phyloP scores from a whole-genome alignment of 768 basidiomycete genomes.

The Boletus edulis region DNA sequence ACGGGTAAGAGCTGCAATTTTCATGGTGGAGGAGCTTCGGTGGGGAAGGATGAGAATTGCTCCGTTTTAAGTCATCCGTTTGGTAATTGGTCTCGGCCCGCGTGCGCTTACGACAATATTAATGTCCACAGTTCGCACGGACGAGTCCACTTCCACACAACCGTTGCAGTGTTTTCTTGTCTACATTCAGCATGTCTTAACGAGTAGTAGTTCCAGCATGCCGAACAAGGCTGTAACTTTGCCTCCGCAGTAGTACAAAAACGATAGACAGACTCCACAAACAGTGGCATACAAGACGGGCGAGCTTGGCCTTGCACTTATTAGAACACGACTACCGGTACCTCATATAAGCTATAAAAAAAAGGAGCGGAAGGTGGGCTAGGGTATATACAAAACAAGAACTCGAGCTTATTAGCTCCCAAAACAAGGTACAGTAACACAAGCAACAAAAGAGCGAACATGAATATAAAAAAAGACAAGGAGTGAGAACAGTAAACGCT shows the following conservation, averaged over 20 bases:
- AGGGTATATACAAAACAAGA: slow-evolving; percentile 33
- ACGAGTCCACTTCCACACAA: no score
- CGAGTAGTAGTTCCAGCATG: no score
- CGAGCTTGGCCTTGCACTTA: slow-evolving; percentile 11
- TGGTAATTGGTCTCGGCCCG: slow-evolving; percentile 5
- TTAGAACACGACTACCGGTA: slow-evolving; percentile 28
- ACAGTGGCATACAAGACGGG: background rate
- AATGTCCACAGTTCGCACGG: no score
- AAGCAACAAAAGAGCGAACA: slow-evolving; percentile 23
- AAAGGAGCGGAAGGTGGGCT: slow-evolving; percentile 16
- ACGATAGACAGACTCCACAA: background rate
- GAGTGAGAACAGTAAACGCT: slow-evolving; percentile 20
- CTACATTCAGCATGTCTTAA: no score
- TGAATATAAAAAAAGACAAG: slow-evolving; percentile 1
- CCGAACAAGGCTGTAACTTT: no score
- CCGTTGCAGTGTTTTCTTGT: no score
- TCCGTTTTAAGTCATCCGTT: slow-evolving; percentile 19
- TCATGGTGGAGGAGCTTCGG: slow-evolving; percentile 26
- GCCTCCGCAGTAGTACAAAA: background rate
- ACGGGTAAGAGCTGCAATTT: slow-evolving; percentile 24
- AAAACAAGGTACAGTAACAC: slow-evolving; percentile 30
- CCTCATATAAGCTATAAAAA: slow-evolving; percentile 31
- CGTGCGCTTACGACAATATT: background rate
- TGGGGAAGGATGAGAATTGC: slow-evolving; percentile 9
- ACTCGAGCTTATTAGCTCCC: slow-evolving; percentile 22